Percentiles rank a stretch among this genome's conserved stretches.
Evolutionary conservation across 148 eudicot genomes (phyloP).

Genomic region (Limonium bicolor): DNA sequence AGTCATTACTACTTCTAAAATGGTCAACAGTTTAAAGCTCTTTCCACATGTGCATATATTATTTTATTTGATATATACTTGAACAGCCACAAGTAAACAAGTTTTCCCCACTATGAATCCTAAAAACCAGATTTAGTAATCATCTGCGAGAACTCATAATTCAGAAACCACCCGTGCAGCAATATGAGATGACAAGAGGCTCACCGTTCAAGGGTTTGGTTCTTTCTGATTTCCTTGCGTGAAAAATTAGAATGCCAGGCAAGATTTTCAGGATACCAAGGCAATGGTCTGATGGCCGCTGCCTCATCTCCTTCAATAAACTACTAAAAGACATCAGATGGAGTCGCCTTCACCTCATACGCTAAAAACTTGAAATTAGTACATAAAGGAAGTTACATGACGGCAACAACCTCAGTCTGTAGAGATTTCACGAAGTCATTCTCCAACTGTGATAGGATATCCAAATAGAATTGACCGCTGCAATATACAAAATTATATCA

Average conservation of each 20-base stretch:
- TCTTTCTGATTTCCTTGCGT: conserved; percentile 80
- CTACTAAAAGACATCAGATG: too few species aligned
- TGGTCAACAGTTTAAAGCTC: too few species aligned
- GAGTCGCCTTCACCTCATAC: too few species aligned
- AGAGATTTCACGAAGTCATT: conserved; percentile 75
- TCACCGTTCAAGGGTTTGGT: conserved; percentile 78
- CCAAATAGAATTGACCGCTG: conserved; percentile 77
- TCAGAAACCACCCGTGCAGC: not conserved
- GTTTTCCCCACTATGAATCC: too few species aligned
- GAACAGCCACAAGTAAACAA: too few species aligned
- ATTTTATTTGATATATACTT: too few species aligned
- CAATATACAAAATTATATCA: conserved; percentile 15
- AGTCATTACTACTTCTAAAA: too few species aligned
- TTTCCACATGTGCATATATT: too few species aligned
- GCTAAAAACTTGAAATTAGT: not conserved
- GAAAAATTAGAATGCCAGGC: conserved; percentile 99
- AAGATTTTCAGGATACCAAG: conserved; percentile 93
- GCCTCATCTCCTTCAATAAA: conserved; percentile 57
- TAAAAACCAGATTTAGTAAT: too few species aligned
- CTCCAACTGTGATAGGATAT: conserved; percentile 63
- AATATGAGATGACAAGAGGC: not conserved
- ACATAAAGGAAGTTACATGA: not conserved
- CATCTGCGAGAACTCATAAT: too few species aligned
- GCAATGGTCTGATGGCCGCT: conserved; percentile 63
- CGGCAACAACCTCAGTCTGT: conserved; percentile 51